phyloP scores from a whole-genome alignment of 2,329 filamentous ascomycete genomes.

The Diplodia corticola region DNA sequence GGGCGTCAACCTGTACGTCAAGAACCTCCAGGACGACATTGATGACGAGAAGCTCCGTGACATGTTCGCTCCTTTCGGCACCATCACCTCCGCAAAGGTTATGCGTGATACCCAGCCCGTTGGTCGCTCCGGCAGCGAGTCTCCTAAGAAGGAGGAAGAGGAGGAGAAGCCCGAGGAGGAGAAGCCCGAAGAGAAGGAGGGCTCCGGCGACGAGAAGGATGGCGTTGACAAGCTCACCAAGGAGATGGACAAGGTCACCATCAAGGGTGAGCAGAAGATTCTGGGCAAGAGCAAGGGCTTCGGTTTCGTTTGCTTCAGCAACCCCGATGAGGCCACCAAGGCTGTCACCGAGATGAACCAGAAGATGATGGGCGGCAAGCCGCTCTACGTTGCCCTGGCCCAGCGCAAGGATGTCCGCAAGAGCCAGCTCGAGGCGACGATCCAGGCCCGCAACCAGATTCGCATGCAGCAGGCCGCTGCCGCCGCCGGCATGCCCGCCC shows the following conservation, averaged over 20 bases:
- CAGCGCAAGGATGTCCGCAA: slow-evolving; percentile 99
- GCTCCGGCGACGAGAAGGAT: slow-evolving; percentile 60
- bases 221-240: slow-evolving; percentile 42
- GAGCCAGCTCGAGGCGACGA: slow-evolving; percentile 97
- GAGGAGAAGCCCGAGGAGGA: slow-evolving; percentile 58
- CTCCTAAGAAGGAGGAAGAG: slow-evolving; percentile 47
- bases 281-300: slow-evolving; percentile 99
- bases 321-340: slow-evolving; percentile 98
- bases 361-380: slow-evolving; percentile 97
- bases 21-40: slow-evolving; percentile 95
- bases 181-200: slow-evolving; percentile 53
- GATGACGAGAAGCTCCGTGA: slow-evolving; percentile 97
- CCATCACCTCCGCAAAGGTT: slow-evolving; percentile 98
- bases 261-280: slow-evolving; percentile 61
- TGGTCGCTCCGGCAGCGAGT: slow-evolving; percentile 50
- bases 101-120: slow-evolving; percentile 78
- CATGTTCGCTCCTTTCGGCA: slow-evolving; percentile 86
- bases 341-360: slow-evolving; percentile 99
- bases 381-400: slow-evolving; percentile 93
- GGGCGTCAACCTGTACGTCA: slow-evolving; percentile 99
- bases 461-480: slow-evolving; percentile 97
- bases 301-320: slow-evolving; percentile 99
- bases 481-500: slow-evolving; percentile 79
- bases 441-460: slow-evolving; percentile 97
- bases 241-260: slow-evolving; percentile 54